These are phyloP conservation scores for Colletotrichum orchidophilum DNA, from an alignment of 2,329 filamentous ascomycete species.

Conservation along the genomic window DNA sequence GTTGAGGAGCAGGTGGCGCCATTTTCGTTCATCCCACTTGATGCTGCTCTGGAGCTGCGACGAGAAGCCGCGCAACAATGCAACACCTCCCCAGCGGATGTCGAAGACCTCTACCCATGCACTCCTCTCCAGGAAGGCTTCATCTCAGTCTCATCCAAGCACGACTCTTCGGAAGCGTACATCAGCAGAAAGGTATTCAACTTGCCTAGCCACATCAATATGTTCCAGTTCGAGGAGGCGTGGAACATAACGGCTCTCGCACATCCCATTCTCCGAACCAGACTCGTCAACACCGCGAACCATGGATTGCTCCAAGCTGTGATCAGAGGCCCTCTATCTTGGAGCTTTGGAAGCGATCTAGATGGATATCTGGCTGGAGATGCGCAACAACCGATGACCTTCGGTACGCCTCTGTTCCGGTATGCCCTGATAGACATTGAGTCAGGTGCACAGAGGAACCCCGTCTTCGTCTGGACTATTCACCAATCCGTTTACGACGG, in stretches of 20 bases:
- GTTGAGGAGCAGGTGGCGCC: not conserved
- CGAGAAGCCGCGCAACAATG: not conserved
- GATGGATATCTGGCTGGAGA: not conserved
- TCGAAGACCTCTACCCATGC: slow-evolving; percentile 22
- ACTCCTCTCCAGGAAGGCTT: slow-evolving; percentile 7
- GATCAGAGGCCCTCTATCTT: not conserved
- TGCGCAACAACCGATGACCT: not conserved
- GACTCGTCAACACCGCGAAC: not conserved
- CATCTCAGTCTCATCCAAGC: not conserved
- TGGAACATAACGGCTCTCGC: not conserved
- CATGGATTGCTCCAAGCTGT: not conserved
- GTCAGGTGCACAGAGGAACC: not conserved
- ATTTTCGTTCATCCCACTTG: not conserved
- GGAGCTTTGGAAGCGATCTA: not conserved
- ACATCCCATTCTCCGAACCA: not conserved
- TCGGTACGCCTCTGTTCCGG: not conserved
- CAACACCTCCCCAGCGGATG: not conserved
- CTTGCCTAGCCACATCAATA: not conserved
- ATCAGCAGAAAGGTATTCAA: slow-evolving; percentile 19
- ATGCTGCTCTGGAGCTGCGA: not conserved
- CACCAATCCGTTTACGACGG: not conserved
- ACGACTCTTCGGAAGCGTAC: slow-evolving; percentile 29
- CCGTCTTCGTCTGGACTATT: not conserved
- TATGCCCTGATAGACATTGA: not conserved
- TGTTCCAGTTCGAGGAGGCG: not conserved